Evolutionary conservation across 163 green algal genomes (phyloP).

Genomic region (Volvox carteri): DNA sequence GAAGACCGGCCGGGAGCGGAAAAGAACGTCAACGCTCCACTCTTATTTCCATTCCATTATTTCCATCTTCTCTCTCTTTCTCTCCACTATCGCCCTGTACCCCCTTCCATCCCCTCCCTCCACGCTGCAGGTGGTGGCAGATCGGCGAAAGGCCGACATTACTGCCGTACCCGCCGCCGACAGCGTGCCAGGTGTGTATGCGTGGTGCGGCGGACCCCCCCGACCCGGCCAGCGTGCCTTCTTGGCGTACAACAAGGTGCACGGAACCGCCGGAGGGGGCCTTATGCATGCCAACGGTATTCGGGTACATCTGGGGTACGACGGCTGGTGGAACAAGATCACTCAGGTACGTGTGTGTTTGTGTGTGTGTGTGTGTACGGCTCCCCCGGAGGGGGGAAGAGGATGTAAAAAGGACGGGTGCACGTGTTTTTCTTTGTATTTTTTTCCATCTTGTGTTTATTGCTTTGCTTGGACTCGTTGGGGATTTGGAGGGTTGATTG

Average conservation of each 20-base stretch:
- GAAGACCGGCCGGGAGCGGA: no score
- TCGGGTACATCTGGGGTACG: constrained; percentile 83
- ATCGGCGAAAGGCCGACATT: constrained; percentile 68
- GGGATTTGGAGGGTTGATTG: no score
- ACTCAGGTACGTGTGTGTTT: constrained; percentile 63
- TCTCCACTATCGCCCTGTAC: not conserved
- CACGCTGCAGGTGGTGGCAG: constrained; percentile 62
- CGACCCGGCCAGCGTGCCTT: constrained; percentile 41
- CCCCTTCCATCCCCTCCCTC: not conserved
- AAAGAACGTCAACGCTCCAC: no score
- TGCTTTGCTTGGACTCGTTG: no score
- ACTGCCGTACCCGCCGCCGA: constrained; percentile 55
- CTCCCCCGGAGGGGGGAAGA: not conserved
- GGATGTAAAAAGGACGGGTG: no score
- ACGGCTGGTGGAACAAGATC: constrained; percentile 84
- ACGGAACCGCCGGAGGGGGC: constrained; percentile 10
- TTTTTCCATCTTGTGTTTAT: no score
- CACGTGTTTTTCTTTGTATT: no score
- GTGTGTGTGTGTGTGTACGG: not conserved
- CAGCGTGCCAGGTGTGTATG: constrained; percentile 63
- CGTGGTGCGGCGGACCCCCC: constrained; percentile 66
- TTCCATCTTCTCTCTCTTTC: no score
- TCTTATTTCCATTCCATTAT: no score
- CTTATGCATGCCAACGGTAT: constrained; percentile 63
- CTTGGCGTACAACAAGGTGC: constrained; percentile 66